phyloP scores from a whole-genome alignment of 495 filamentous ascomycete species.

The Hyaloscypha variabilis region DNA sequence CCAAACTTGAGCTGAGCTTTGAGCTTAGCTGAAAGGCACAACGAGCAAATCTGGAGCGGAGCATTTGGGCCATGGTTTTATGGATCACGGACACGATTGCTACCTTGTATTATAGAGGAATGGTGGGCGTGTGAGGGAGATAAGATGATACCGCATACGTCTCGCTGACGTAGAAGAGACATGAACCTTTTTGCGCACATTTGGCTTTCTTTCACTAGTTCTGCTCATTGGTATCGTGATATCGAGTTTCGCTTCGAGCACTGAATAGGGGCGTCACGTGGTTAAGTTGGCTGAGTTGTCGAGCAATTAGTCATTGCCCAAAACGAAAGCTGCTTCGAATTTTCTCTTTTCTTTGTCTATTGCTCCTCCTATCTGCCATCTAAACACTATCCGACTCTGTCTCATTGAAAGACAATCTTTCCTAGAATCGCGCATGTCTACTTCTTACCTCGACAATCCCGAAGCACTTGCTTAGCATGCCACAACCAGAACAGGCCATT shows the following conservation, averaged over 20 bases:
- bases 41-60: background rate
- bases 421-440: background rate
- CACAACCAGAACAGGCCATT: too few relatives aligned
- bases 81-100: slow-evolving; percentile 15
- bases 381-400: background rate
- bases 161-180: slow-evolving; percentile 21
- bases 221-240: background rate
- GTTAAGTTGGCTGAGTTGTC: background rate
- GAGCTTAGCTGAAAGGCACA: background rate
- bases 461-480: background rate
- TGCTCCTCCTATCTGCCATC: background rate
- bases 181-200: background rate
- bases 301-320: background rate
- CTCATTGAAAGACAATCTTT: background rate
- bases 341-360: background rate
- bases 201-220: background rate
- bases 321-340: background rate
- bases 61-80: slow-evolving; percentile 17
- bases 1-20: slow-evolving; percentile 19
- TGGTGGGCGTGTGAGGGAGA: slow-evolving; percentile 18
- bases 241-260: background rate
- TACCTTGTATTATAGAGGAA: slow-evolving; percentile 31
- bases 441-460: background rate
- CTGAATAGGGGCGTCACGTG: background rate
- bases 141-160: slow-evolving; percentile 26